Conservation (phyloP, 1,139 yeast genomes). For the Saccharomyces hybrid region DNA sequence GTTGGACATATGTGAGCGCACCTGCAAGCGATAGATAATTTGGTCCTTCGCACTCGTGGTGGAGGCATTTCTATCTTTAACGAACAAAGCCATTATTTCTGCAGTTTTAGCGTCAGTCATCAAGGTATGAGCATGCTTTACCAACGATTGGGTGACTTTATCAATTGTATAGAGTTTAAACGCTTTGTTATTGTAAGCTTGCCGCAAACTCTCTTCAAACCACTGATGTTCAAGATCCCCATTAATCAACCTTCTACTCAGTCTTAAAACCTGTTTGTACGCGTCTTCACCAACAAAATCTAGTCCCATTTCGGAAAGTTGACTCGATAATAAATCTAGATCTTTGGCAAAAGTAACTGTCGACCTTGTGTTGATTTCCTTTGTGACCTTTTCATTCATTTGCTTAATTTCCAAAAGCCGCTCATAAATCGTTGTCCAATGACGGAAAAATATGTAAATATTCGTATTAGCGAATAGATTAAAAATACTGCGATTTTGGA, state of each 20-base stretch:
- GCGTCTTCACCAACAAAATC: conserved; percentile 64
- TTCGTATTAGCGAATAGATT: conserved; percentile 89
- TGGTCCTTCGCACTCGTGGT: conserved; percentile 78
- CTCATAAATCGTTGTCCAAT: conserved; percentile 70
- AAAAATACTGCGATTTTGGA: conserved; percentile 38
- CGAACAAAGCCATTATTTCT: conserved; percentile 74
- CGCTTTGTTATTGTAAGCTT: conserved; percentile 89
- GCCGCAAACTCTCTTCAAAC: conserved; percentile 93
- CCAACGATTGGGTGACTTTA: conserved; percentile 82
- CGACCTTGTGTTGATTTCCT: conserved; percentile 58
- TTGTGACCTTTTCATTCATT: conserved; percentile 57
- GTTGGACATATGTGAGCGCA: conserved; percentile 66
- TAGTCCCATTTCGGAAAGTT: conserved; percentile 68
- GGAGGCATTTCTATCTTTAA: conserved; percentile 53
- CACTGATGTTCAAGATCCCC: conserved; percentile 91
- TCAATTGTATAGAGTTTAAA: conserved; percentile 89
- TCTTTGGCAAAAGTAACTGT: conserved; percentile 83
- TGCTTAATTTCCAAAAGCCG: conserved; percentile 71
- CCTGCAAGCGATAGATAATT: conserved; percentile 82
- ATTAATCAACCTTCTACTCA: conserved; percentile 73
- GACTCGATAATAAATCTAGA: conserved; percentile 72
- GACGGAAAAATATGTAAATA: conserved; percentile 83
- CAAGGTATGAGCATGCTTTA: conserved; percentile 77
- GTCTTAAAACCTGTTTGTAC: conserved; percentile 63
- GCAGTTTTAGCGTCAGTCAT: conserved; percentile 76